These are phyloP conservation scores for Paralagenidium karlingii DNA, from an alignment of 352 stramenopile genomes.

Conservation along the genomic window DNA sequence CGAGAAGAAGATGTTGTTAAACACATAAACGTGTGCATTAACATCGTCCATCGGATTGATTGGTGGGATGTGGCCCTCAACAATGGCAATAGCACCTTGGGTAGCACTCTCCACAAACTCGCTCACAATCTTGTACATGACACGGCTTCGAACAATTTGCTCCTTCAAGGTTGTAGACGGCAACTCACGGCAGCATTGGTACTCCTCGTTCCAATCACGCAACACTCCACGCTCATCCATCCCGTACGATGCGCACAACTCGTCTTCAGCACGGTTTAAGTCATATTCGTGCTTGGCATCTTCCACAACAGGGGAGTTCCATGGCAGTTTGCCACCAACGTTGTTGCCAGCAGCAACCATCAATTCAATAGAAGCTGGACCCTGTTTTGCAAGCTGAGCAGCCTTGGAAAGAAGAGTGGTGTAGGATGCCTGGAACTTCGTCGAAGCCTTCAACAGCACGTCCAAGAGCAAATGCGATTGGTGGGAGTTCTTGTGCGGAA, in stretches of 20 bases:
- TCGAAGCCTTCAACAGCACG: conserved; percentile 54
- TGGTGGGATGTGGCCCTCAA: conserved; percentile 88
- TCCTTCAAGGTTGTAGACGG: conserved; percentile 71
- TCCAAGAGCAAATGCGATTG: conserved; percentile 69
- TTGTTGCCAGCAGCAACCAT: conserved; percentile 74
- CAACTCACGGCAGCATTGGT: conserved; percentile 86
- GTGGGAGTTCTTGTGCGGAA: conserved; percentile 23
- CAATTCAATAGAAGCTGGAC: conserved; percentile 72
- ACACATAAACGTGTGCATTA: conserved; percentile 91
- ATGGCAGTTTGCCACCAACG: conserved; percentile 61
- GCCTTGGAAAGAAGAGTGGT: conserved; percentile 66
- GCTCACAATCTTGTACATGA: conserved; percentile 91
- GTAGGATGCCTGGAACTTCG: conserved; percentile 64
- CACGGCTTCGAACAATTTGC: conserved; percentile 85
- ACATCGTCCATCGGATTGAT: conserved; percentile 94
- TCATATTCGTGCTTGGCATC: conserved; percentile 49
- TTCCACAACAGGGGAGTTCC: conserved; percentile 42
- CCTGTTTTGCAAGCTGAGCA: conserved; percentile 54
- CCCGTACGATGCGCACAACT: conserved; percentile 80
- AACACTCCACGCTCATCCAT: conserved; percentile 87
- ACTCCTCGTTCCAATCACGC: conserved; percentile 96
- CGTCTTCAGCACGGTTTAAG: conserved; percentile 80
- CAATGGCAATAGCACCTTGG: conserved; percentile 84
- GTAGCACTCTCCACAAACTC: conserved; percentile 92
- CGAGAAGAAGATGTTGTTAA: conserved; percentile 98